Evolutionary conservation across 202 grass and related monocot species (phyloP), one percentile per base, ranked within the genome.

Genomic region (Thinopyrum obtusiflorum): DNA sequence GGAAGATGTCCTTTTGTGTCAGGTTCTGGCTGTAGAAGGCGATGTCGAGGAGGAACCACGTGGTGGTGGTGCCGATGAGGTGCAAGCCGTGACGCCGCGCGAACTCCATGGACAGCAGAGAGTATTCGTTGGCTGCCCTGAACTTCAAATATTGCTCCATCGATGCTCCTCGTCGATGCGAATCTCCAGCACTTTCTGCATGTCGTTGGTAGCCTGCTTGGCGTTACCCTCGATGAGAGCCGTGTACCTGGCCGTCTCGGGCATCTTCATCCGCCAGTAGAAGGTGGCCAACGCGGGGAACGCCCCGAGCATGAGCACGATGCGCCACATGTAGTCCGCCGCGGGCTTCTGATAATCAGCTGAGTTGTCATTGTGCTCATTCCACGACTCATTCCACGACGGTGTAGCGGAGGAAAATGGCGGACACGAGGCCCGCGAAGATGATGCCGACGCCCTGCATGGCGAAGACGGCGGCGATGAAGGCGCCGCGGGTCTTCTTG

Each of bases 371-470:
- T 12, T 1, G 72, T 24, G 0, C 0, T 17, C 17, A 0, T 0
- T 2, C 29, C 39, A 86, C 6, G 84, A 0, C 23, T 65, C 14
- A 0, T 0, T 8, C 27, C 35, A 86, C 5, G 84, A n/a, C n/a
- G n/a, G n/a, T n/a, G n/a, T n/a, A n/a, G n/a, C n/a, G n/a, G n/a
- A n/a, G n/a, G n/a, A n/a, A n/a, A n/a, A n/a, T n/a, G n/a, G n/a
- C n/a, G n/a, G n/a, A n/a, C n/a, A n/a, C n/a, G n/a, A n/a, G n/a
- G n/a, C n/a, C n/a, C n/a, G n/a, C n/a, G n/a, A n/a, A n/a, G n/a
- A n/a, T n/a, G 86, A 94, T 98, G 47, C 93, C 95, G 67, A 98
- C 93, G 6, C 95, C 93, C 73, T 98, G 91, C 95, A 98, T 98
- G 76, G 95, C 93, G 75, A 98, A 98, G 0, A 98, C 95, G 11